Conservation (phyloP, 2,329 filamentous ascomycete genomes). For the Fusarium temperatum region DNA sequence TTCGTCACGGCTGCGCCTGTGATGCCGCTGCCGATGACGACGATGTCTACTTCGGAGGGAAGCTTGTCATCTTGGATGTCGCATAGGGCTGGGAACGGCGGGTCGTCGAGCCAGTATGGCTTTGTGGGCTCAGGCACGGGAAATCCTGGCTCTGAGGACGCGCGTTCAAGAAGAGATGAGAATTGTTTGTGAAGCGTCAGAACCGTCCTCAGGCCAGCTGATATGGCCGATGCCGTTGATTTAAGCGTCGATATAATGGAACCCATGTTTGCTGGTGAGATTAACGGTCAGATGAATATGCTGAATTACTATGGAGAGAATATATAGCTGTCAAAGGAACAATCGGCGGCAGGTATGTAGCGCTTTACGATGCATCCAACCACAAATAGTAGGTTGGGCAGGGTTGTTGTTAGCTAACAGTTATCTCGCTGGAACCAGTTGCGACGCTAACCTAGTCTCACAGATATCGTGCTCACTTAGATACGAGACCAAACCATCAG, state of each 20-base stretch:
- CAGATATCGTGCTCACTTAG: neutral
- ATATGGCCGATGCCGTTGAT: conserved; percentile 34
- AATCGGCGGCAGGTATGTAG: neutral
- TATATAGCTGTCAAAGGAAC: neutral
- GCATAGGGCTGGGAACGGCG: conserved; percentile 54
- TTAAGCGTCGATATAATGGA: conserved; percentile 43
- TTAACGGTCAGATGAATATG: neutral
- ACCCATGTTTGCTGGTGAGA: conserved; percentile 43
- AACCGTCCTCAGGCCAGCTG: conserved; percentile 40
- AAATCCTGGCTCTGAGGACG: conserved; percentile 49
- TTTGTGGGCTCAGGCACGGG: conserved; percentile 53
- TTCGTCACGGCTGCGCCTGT: conserved; percentile 51
- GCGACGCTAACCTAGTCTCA: neutral
- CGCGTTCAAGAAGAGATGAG: conserved; percentile 43
- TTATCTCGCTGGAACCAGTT: neutral
- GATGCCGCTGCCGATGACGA: conserved; percentile 65
- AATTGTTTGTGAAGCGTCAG: conserved; percentile 41
- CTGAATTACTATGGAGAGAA: neutral
- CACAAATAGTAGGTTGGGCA: neutral
- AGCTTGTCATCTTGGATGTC: conserved; percentile 44
- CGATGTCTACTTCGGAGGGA: conserved; percentile 55
- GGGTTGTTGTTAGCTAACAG: neutral
- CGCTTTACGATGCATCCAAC: neutral
- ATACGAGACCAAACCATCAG: neutral
- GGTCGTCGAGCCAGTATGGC: conserved; percentile 58